Evolutionary conservation across 352 stramenopile species (phyloP).

Genomic region (Peronospora farinosa): DNA sequence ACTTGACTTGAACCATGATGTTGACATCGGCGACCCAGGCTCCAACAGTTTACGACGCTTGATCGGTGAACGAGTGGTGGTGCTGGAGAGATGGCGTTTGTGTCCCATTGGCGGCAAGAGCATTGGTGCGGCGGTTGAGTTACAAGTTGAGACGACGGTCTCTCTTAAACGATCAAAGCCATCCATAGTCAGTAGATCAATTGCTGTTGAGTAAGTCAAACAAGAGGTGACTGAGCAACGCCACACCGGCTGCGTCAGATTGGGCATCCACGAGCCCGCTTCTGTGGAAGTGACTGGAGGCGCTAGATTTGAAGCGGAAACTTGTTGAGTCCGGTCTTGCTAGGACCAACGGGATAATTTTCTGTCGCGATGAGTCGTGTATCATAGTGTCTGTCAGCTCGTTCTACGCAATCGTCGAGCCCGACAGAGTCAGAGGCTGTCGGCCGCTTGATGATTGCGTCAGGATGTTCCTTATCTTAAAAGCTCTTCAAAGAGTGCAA

Average conservation of each 20-base stretch:
- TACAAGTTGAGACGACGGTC: background rate
- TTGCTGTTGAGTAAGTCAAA: conserved; percentile 24
- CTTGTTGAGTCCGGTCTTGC: conserved; percentile 34
- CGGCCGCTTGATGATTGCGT: background rate
- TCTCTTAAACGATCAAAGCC: conserved; percentile 11
- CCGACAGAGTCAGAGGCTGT: background rate
- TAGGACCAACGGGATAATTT: conserved; percentile 26
- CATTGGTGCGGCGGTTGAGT: conserved; percentile 1
- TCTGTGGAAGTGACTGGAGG: conserved; percentile 24
- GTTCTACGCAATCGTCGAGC: background rate
- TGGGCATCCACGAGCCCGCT: conserved; percentile 5
- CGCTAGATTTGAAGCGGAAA: conserved; percentile 27
- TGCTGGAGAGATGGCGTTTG: conserved; percentile 12
- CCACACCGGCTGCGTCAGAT: conserved; percentile 19
- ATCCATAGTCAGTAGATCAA: conserved; percentile 17
- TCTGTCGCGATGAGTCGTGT: conserved; percentile 18
- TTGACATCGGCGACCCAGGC: conserved; percentile 12
- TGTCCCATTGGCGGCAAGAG: conserved; percentile 15
- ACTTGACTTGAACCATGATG: conserved; percentile 22
- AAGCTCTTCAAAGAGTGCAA: conserved; percentile 14
- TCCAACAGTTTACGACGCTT: conserved; percentile 27
- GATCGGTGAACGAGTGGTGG: conserved; percentile 2
- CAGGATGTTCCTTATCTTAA: conserved; percentile 8
- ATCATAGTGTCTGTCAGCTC: background rate
- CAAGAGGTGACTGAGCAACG: conserved; percentile 22